Base-by-base conservation (phyloP, 192 early-diverging fungal genomes). In the Podila horticola region DNA sequence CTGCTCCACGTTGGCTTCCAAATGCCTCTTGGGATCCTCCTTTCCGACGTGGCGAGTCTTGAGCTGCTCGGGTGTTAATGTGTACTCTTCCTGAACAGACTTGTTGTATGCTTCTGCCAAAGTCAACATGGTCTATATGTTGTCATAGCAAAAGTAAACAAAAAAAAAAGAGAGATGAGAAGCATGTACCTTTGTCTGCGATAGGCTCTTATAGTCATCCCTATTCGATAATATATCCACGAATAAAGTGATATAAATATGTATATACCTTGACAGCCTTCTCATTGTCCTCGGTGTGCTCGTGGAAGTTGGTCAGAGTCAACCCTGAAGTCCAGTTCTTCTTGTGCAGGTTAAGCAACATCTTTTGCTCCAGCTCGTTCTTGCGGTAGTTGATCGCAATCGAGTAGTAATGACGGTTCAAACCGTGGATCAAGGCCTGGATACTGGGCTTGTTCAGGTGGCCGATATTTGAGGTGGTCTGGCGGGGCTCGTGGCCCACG, bases 31-130 rank as follows among this genome's bases (percentile, higher is more conserved):
- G 19, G 98, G 98, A 77, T 99, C 98, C 85, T 99, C 96, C 83
- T 99, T 99, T 38, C 98, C 98, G n/a, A 99, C 96, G 83, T 99
- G 98, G 41, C 98, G 96, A 12, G 94, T 99, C 85, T 97, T 95
- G 38, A 99, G 92, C 86, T 99, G 94, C 58, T 99, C 95, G 3
- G 92, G 75, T 15, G 95, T 95, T 92, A 99, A 88, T 17, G 93
- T 95, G 60, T 90, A 93, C 85, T 99, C 98, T 82, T 99, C 98
- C 68, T 95, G 93, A 1, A 99, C 97, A 3, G 96, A 97, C 84
- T 99, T 99, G 89, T 97, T 98, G 76, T 99, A 99, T 64, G 90
- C 85, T 61, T 98, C 97, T 33, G 97, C 93, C 71, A 99, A 86
- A 12, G 83, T 74, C 61, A 99, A 87, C 97, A 99, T 97, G 29